Percentiles rank a stretch among this genome's conserved stretches.
Conservation (phyloP, 495 filamentous ascomycete genomes). For the Penicillium manginii region DNA sequence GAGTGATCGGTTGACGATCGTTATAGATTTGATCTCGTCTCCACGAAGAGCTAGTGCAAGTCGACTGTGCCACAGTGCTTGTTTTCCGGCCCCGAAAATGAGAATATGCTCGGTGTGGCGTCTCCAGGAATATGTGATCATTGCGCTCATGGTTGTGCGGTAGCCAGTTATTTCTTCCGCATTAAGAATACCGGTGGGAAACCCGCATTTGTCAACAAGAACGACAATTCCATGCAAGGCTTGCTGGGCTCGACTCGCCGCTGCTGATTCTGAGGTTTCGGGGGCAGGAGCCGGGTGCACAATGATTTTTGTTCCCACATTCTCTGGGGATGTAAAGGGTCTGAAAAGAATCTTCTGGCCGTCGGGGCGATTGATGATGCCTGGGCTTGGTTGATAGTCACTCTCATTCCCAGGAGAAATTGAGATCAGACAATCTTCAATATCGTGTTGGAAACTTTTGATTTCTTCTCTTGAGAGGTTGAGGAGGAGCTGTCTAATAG, state of each 20-base stretch:
- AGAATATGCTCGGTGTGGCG: conserved; percentile 12
- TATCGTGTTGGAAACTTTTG: neutral
- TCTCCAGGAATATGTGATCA: conserved; percentile 20
- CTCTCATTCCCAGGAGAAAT: conserved; percentile 5
- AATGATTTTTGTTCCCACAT: conserved; percentile 20
- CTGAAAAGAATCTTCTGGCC: conserved; percentile 23
- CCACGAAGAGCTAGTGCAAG: conserved; percentile 5
- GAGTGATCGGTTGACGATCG: neutral
- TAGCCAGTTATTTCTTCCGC: conserved; percentile 20
- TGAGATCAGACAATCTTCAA: conserved; percentile 13
- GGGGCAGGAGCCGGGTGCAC: conserved; percentile 9
- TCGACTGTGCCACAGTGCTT: conserved; percentile 10
- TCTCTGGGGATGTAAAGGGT: conserved; percentile 20
- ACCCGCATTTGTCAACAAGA: neutral
- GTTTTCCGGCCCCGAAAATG: conserved; percentile 15
- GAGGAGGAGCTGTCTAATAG: neutral
- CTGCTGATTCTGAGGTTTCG: neutral
- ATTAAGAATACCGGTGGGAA: conserved; percentile 1
- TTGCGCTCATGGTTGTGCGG: conserved; percentile 19
- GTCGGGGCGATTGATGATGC: conserved; percentile 15
- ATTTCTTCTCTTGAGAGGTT: neutral
- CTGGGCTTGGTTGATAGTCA: conserved; percentile 21
- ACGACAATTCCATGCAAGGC: neutral
- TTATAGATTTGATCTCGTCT: conserved; percentile 5
- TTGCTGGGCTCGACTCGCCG: neutral